A percentile compares a stretch with the other conserved stretches of the same genome.
These are phyloP conservation scores for Bruguiera sexangula DNA, from an alignment of 345 rosid species.

Conservation along the genomic window DNA sequence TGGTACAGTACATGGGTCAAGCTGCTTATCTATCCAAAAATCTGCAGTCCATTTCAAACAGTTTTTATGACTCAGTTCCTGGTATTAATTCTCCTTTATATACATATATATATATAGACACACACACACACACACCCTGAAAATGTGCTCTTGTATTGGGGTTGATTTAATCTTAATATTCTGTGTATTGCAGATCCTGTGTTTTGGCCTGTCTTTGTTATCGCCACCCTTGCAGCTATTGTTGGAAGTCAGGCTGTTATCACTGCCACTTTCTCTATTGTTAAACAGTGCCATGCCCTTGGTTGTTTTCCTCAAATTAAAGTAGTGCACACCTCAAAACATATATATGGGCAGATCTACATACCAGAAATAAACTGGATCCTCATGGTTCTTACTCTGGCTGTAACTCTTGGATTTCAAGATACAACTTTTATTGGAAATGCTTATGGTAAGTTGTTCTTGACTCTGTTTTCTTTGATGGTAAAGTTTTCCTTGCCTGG, in stretches of 20 bases:
- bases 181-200: conserved; percentile 52
- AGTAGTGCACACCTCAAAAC: conserved; percentile 83
- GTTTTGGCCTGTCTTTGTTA: conserved; percentile 85
- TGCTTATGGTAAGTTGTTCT: conserved; percentile 67
- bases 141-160: conserved; percentile 4
- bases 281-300: conserved; percentile 92
- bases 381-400: conserved; percentile 85
- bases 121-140: too few species aligned
- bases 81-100: conserved; percentile 35
- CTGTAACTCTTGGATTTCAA: conserved; percentile 68
- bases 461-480: background rate
- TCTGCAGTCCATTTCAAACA: conserved; percentile 36
- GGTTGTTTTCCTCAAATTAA: conserved; percentile 96
- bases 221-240: conserved; percentile 84
- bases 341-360: conserved; percentile 84
- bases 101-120: too few species aligned
- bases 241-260: conserved; percentile 91
- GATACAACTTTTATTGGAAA: conserved; percentile 80
- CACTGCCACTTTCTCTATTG: conserved; percentile 80
- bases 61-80: conserved; percentile 78
- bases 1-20: conserved; percentile 96
- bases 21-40: conserved; percentile 88
- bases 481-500: background rate
- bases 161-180: conserved; percentile 18
- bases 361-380: conserved; percentile 97